A percentile compares a stretch with the other conserved stretches of the same genome.
phyloP scores from a whole-genome alignment of 108 stramenopile genomes.

The Cylindrotheca fusiformis region DNA sequence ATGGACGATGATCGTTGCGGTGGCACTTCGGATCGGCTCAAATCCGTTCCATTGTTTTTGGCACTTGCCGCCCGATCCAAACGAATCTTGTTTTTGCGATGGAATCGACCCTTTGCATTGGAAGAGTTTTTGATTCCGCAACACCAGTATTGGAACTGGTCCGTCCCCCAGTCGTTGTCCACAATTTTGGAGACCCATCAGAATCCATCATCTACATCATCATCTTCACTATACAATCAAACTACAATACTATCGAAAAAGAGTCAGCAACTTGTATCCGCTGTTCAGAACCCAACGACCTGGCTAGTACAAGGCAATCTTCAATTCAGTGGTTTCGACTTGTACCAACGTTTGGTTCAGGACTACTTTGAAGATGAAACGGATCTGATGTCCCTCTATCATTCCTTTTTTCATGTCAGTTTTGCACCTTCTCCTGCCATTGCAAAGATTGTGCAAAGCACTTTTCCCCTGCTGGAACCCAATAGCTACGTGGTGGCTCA shows the following conservation, averaged over 20 bases:
- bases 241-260: not conserved
- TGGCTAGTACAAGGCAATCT: constrained; percentile 33
- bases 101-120: constrained; percentile 39
- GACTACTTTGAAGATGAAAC: not conserved
- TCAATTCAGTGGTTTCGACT: constrained; percentile 3
- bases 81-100: constrained; percentile 41
- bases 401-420: constrained; percentile 32
- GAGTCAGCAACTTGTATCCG: not conserved
- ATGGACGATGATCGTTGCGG: constrained; percentile 34
- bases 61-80: constrained; percentile 29
- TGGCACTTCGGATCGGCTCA: constrained; percentile 52
- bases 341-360: not conserved
- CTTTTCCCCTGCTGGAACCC: constrained; percentile 17
- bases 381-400: not conserved
- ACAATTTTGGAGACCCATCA: constrained; percentile 7
- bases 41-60: constrained; percentile 37
- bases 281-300: constrained; percentile 3
- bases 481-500: constrained; percentile 37
- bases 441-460: not conserved
- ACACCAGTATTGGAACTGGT: constrained; percentile 15
- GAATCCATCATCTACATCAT: too few relatives aligned
- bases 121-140: constrained; percentile 47
- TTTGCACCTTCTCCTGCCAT: constrained; percentile 32
- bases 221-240: not conserved
- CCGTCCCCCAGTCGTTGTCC: constrained; percentile 14